phyloP scores from a whole-genome alignment of 1,284 basidiomycete species.

The Ceratobasidium theobromae region DNA sequence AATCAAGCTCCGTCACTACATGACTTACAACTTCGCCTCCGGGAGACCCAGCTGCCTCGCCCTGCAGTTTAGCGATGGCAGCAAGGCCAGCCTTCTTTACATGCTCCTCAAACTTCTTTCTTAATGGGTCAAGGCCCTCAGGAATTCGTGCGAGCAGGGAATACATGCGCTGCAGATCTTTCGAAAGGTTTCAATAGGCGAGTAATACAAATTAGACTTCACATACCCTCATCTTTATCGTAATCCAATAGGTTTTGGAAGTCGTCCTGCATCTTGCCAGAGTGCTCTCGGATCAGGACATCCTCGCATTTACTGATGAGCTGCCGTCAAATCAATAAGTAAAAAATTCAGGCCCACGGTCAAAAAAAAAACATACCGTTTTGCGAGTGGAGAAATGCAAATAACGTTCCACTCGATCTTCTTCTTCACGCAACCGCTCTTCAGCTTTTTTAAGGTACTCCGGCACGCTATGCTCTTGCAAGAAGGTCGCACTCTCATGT shows the following conservation, averaged over 20 bases:
- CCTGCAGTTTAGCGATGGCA: constrained; percentile 81
- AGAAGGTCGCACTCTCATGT: constrained; percentile 87
- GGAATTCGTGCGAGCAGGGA: constrained; percentile 85
- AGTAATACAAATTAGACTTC: neutral
- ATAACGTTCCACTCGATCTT: constrained; percentile 93
- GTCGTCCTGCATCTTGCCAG: constrained; percentile 88
- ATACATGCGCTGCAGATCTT: constrained; percentile 94
- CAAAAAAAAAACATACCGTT: constrained; percentile 47
- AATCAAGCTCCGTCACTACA: neutral
- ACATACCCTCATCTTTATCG: constrained; percentile 75
- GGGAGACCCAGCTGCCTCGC: constrained; percentile 58
- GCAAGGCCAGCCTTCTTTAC: constrained; percentile 88
- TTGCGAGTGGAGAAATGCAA: constrained; percentile 87
- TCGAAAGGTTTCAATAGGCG: neutral
- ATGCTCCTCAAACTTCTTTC: constrained; percentile 92
- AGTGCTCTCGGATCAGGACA: constrained; percentile 88
- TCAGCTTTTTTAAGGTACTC: constrained; percentile 99
- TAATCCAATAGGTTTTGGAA: constrained; percentile 92
- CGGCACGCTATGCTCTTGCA: constrained; percentile 86
- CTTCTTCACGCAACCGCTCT: constrained; percentile 88
- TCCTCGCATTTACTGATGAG: constrained; percentile 91
- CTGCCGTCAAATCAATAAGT: constrained; percentile 38
- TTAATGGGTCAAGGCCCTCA: constrained; percentile 88
- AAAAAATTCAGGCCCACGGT: neutral
- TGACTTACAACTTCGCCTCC: constrained; percentile 57